Evolutionary conservation across 768 basidiomycete genomes (phyloP).

Genomic region (Amanita muscaria): DNA sequence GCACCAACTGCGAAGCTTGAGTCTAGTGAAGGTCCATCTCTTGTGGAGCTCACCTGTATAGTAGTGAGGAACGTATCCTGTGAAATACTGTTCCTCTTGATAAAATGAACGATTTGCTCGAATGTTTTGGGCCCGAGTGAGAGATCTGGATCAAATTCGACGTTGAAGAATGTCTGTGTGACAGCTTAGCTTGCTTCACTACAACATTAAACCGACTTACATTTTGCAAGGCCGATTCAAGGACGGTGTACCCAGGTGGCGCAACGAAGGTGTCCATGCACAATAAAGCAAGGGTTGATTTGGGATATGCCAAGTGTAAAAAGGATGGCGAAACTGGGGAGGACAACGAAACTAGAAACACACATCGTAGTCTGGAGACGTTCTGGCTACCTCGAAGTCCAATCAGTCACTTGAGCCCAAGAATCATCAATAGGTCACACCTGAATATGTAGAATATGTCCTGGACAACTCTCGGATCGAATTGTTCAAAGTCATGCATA

Average conservation of each 20-base stretch:
- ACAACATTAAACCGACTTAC: slow-evolving; percentile 23
- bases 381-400: slow-evolving; percentile 36
- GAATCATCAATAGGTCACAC: slow-evolving; percentile 23
- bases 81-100: slow-evolving; percentile 45
- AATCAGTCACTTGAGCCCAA: not conserved
- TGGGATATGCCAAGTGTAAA: slow-evolving; percentile 51
- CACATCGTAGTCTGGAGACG: slow-evolving; percentile 45
- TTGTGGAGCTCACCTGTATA: slow-evolving; percentile 41
- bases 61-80: slow-evolving; percentile 48
- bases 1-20: not conserved
- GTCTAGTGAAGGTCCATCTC: not conserved
- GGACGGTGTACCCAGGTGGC: slow-evolving; percentile 36
- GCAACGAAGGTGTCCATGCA: slow-evolving; percentile 43
- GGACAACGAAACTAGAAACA: slow-evolving; percentile 55
- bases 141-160: slow-evolving; percentile 49
- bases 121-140: slow-evolving; percentile 52
- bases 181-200: not conserved
- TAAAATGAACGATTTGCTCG: slow-evolving; percentile 49
- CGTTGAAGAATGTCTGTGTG: slow-evolving; percentile 45
- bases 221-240: slow-evolving; percentile 48
- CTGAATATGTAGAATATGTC: slow-evolving; percentile 69
- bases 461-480: slow-evolving; percentile 52
- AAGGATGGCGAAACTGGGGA: slow-evolving; percentile 50
- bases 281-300: slow-evolving; percentile 48
- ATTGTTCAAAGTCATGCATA: slow-evolving; percentile 69